phyloP scores from a whole-genome alignment of 371 early-diverging fungal genomes.

The Chytridiales sp. region DNA sequence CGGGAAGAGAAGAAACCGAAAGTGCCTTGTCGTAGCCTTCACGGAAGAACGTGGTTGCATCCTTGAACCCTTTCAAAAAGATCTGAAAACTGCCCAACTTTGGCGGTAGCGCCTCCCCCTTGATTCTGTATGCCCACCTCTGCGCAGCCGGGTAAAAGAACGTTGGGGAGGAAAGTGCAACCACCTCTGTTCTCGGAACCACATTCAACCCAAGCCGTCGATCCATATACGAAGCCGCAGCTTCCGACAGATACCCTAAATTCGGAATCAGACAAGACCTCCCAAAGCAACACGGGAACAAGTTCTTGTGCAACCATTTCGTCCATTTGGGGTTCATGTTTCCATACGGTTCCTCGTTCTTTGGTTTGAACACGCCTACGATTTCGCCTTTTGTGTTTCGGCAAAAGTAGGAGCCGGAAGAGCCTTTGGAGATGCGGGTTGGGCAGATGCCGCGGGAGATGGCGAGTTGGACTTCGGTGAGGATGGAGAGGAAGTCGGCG shows the following conservation, averaged over 20 bases:
- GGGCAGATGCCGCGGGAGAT: conserved; percentile 72
- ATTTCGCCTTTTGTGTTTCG: conserved; percentile 66
- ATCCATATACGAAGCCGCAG: conserved; percentile 80
- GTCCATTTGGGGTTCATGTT: conserved; percentile 90
- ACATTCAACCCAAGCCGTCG: conserved; percentile 71
- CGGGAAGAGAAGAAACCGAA: too few relatives aligned
- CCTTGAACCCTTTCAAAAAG: conserved; percentile 77
- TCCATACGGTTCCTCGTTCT: conserved; percentile 93
- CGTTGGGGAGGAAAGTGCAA: conserved; percentile 66
- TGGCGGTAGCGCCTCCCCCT: conserved; percentile 56
- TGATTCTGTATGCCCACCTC: conserved; percentile 36
- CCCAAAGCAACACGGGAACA: conserved; percentile 89
- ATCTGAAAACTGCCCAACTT: conserved; percentile 88
- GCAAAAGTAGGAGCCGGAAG: conserved; percentile 89
- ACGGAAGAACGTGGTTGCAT: conserved; percentile 76
- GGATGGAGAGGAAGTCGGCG: too few relatives aligned
- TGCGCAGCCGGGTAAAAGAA: conserved; percentile 67
- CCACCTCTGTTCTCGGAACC: conserved; percentile 83
- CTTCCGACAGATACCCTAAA: conserved; percentile 85
- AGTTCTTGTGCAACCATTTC: conserved; percentile 87
- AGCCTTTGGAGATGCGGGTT: conserved; percentile 62
- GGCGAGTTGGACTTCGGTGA: conserved; percentile 65
- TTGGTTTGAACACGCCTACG: conserved; percentile 91
- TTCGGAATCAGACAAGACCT: conserved; percentile 86
- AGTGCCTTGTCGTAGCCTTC: conserved; percentile 41